These are phyloP conservation scores for Talaromyces borbonicus DNA, from an alignment of 495 filamentous ascomycete species.

Conservation along the genomic window DNA sequence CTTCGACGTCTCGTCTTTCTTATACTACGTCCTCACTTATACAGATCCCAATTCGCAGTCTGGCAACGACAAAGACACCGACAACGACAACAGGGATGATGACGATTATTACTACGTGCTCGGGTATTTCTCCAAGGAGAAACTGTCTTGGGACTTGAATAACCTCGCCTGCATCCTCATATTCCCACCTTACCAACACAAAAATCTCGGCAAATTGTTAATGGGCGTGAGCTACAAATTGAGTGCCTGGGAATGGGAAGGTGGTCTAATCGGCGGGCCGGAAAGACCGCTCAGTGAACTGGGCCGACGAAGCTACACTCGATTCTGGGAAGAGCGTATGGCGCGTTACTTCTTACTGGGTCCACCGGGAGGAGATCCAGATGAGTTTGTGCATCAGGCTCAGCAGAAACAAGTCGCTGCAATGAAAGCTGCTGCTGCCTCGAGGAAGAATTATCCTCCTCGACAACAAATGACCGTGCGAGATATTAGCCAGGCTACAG, in stretches of 20 bases:
- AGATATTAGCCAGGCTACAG: conserved; percentile 55
- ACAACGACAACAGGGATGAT: too few relatives aligned
- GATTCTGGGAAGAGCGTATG: conserved; percentile 77
- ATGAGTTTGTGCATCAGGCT: conserved; percentile 19
- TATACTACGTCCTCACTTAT: conserved; percentile 80
- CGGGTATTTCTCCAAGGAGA: conserved; percentile 98
- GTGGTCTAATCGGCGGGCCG: conserved; percentile 72
- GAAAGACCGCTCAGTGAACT: conserved; percentile 86
- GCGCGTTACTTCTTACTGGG: conserved; percentile 49
- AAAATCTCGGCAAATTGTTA: conserved; percentile 76
- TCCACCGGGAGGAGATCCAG: conserved; percentile 14
- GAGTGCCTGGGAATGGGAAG: conserved; percentile 57
- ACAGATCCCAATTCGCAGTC: conserved; percentile 25
- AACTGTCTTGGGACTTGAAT: conserved; percentile 97
- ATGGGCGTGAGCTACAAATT: conserved; percentile 93
- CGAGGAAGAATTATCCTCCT: conserved; percentile 22
- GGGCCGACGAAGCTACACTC: conserved; percentile 67
- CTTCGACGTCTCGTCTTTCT: conserved; percentile 90
- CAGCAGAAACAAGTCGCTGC: conserved; percentile 18
- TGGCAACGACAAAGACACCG: too few relatives aligned
- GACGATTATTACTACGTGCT: conserved; percentile 49
- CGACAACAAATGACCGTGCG: conserved; percentile 40
- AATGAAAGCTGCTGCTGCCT: conserved; percentile 9
- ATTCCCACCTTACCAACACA: conserved; percentile 91
- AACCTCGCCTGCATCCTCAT: conserved; percentile 95